Conservation (phyloP, 176 grass and related monocot species). For the Pontederia crassipes region DNA sequence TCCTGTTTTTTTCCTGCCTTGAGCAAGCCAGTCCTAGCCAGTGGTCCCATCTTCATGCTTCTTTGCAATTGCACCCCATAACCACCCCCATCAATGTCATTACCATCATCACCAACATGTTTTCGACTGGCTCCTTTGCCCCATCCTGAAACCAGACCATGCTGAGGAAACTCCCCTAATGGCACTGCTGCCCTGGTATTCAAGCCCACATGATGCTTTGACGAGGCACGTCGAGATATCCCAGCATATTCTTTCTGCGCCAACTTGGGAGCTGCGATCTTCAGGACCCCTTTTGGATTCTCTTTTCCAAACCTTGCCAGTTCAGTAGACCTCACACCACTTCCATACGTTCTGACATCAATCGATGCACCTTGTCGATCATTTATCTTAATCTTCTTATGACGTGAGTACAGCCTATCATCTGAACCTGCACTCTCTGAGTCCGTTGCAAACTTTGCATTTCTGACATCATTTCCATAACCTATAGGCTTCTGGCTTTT, state of each 20-base stretch:
- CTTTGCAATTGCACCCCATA: conserved; percentile 9
- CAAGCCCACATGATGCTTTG: background rate
- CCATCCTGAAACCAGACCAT: conserved; percentile 21
- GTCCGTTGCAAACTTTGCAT: conserved; percentile 33
- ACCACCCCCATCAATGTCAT: conserved; percentile 23
- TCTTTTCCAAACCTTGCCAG: conserved; percentile 34
- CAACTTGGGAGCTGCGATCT: conserved; percentile 25
- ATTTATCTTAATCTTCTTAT: conserved; percentile 28
- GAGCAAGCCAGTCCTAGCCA: conserved; percentile 16
- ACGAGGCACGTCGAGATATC: conserved; percentile 7
- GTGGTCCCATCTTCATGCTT: conserved; percentile 18
- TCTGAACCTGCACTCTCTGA: conserved; percentile 37
- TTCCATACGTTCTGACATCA: background rate
- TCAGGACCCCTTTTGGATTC: conserved; percentile 36
- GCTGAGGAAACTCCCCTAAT: conserved; percentile 17
- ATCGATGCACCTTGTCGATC: background rate
- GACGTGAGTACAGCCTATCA: conserved; percentile 13
- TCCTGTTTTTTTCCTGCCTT: conserved; percentile 68
- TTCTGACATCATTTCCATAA: conserved; percentile 7
- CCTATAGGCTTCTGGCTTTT: conserved; percentile 31
- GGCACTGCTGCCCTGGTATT: background rate
- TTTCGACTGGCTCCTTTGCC: conserved; percentile 11
- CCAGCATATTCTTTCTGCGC: conserved; percentile 19
- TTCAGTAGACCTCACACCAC: conserved; percentile 7
- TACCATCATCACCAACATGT: conserved; percentile 16